A percentile compares a stretch with the other conserved stretches of the same genome.
These are phyloP conservation scores for Grammothele lineata DNA, from an alignment of 768 basidiomycete species.

Conservation along the genomic window DNA sequence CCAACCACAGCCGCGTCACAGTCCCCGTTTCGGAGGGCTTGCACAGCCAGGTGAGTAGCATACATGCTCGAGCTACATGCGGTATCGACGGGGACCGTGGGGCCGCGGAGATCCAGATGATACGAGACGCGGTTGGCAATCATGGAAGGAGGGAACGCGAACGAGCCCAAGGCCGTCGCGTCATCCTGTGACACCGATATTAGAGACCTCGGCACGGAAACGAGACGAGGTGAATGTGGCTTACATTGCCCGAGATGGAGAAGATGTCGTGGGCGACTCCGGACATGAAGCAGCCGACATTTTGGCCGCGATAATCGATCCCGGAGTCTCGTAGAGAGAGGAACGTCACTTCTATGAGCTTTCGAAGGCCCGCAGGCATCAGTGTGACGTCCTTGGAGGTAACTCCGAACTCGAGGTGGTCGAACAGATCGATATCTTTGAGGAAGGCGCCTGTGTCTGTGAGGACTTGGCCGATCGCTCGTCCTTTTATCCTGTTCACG, in stretches of 20 bases:
- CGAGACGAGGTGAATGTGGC: constrained; percentile 4
- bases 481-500: background rate
- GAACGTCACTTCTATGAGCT: constrained; percentile 36
- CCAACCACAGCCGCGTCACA: constrained; percentile 46
- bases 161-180: constrained; percentile 30
- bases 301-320: constrained; percentile 39
- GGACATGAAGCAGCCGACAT: constrained; percentile 40
- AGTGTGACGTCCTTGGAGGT: constrained; percentile 30
- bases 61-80: constrained; percentile 48
- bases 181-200: constrained; percentile 26
- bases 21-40: constrained; percentile 39
- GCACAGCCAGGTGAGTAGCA: constrained; percentile 45
- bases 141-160: constrained; percentile 31
- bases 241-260: constrained; percentile 27
- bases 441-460: constrained; percentile 34
- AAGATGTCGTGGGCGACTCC: constrained; percentile 24
- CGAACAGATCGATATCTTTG: constrained; percentile 34
- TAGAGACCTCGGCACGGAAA: background rate
- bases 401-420: constrained; percentile 39
- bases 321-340: constrained; percentile 44
- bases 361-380: constrained; percentile 34
- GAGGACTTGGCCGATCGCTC: constrained; percentile 13
- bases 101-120: constrained; percentile 39
- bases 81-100: constrained; percentile 46
- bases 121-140: constrained; percentile 41